Conservation (phyloP, 371 early-diverging fungal genomes). For the Saksenaea oblongispora region DNA sequence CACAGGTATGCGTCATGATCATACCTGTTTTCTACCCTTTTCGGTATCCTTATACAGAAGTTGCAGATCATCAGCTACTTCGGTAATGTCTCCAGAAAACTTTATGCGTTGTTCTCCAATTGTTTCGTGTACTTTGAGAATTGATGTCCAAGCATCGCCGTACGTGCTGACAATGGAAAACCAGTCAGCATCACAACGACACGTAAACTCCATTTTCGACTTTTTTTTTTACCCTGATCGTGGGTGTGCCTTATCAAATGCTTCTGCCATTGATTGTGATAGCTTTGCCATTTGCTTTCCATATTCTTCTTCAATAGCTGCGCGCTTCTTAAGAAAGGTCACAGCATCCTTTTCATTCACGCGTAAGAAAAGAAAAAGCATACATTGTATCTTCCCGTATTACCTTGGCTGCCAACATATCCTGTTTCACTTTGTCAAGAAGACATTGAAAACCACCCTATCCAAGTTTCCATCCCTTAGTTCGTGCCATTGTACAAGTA, state of each 20-base stretch:
- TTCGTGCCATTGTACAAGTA: not conserved
- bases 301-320: constrained; percentile 57
- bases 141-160: constrained; percentile 55
- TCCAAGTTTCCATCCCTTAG: not conserved
- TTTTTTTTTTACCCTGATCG: constrained; percentile 32
- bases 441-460: constrained; percentile 44
- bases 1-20: not conserved
- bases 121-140: constrained; percentile 69
- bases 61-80: constrained; percentile 70
- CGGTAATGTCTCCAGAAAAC: constrained; percentile 58
- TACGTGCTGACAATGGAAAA: constrained; percentile 38
- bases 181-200: not conserved
- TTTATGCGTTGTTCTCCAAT: constrained; percentile 68
- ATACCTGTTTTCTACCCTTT: constrained; percentile 72
- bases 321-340: constrained; percentile 53
- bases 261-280: constrained; percentile 37
- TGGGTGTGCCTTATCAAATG: constrained; percentile 33
- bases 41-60: constrained; percentile 77
- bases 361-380: constrained; percentile 2
- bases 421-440: constrained; percentile 47
- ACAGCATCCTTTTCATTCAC: constrained; percentile 35
- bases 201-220: not conserved
- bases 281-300: constrained; percentile 51
- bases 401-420: constrained; percentile 45
- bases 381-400: not conserved